Evolutionary conservation across 2,329 filamentous ascomycete genomes (phyloP).

Genomic region (Scytalidium sp.): DNA sequence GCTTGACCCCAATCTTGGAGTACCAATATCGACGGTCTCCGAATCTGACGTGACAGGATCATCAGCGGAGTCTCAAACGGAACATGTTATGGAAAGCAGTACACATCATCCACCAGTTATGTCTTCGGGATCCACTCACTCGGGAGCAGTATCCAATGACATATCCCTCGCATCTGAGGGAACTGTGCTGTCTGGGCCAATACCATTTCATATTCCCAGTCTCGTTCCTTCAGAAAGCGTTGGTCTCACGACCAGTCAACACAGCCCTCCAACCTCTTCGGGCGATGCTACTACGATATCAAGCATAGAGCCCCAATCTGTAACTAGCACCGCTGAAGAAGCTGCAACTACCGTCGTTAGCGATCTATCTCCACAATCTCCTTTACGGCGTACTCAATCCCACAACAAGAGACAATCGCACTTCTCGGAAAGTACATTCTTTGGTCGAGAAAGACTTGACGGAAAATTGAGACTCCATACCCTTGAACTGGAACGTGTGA

Average conservation of each 20-base stretch:
- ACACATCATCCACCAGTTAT: neutral
- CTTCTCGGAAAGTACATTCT: constrained; percentile 18
- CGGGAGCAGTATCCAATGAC: neutral
- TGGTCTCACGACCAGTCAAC: neutral
- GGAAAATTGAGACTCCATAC: constrained; percentile 65
- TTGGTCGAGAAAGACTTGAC: constrained; percentile 40
- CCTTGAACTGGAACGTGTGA: constrained; percentile 72
- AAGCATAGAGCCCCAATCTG: neutral
- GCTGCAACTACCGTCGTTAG: constrained; percentile 4
- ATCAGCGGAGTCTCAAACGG: neutral
- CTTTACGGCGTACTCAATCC: constrained; percentile 20
- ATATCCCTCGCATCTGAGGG: neutral
- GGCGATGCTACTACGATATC: neutral
- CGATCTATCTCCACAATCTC: constrained; percentile 12
- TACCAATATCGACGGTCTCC: neutral
- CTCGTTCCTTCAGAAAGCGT: neutral
- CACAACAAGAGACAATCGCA: constrained; percentile 19
- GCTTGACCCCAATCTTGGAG: neutral
- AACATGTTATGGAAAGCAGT: neutral
- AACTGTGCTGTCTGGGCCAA: neutral
- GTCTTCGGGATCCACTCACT: too few relatives aligned
- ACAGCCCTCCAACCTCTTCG: neutral
- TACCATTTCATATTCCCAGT: neutral
- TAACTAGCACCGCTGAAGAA: constrained; percentile 2
- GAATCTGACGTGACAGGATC: neutral